These are phyloP conservation scores for Ganoderma meredithae DNA, from an alignment of 1,284 basidiomycete genomes.

Conservation along the genomic window DNA sequence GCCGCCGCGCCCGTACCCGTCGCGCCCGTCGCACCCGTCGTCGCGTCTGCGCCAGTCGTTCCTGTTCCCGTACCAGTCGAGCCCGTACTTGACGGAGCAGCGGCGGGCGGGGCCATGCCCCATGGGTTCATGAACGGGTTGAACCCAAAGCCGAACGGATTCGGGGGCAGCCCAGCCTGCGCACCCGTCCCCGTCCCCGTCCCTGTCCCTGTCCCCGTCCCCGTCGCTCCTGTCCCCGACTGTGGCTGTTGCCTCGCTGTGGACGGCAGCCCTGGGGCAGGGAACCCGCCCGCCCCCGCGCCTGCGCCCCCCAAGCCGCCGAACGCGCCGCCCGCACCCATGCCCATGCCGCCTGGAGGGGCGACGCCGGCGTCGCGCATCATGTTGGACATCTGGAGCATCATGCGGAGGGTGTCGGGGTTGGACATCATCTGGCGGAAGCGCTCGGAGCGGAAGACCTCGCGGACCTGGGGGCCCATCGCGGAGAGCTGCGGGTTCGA, in stretches of 20 bases:
- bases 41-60: conserved; percentile 25
- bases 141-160: conserved; percentile 24
- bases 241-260: conserved; percentile 38
- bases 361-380: conserved; percentile 52
- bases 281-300: conserved; percentile 47
- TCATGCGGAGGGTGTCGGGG: conserved; percentile 78
- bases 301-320: conserved; percentile 36
- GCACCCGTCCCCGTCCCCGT: conserved; percentile 5
- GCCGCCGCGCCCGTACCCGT: conserved; percentile 29
- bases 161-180: conserved; percentile 12
- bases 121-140: conserved; percentile 36
- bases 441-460: conserved; percentile 82
- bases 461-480: conserved; percentile 84
- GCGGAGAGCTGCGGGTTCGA: conserved; percentile 81
- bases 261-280: conserved; percentile 62
- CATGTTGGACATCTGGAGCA: conserved; percentile 82
- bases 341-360: conserved; percentile 33
- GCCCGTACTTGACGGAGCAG: conserved; percentile 20
- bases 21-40: conserved; percentile 31
- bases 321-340: conserved; percentile 24
- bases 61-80: conserved; percentile 34
- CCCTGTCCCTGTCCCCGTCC: conserved; percentile 17
- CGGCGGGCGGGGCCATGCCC: conserved; percentile 16
- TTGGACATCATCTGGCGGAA: conserved; percentile 89
- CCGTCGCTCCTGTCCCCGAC: conserved; percentile 4